These are phyloP conservation scores for Myriosclerotinia scirpicola DNA, from an alignment of 2,329 filamentous ascomycete species.

Conservation along the genomic window DNA sequence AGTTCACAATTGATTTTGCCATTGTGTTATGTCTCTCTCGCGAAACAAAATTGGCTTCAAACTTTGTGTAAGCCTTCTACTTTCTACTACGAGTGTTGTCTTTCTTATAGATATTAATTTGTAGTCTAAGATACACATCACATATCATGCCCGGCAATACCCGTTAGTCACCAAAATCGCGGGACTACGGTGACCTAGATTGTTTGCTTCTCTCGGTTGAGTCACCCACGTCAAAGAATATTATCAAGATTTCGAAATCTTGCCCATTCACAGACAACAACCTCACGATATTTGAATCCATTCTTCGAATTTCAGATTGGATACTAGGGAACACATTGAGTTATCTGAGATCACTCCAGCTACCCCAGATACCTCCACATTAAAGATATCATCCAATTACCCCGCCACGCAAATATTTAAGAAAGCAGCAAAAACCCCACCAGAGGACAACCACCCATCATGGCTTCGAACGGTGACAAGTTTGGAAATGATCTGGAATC, in stretches of 20 bases:
- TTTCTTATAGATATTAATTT: not conserved
- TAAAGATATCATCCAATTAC: constrained; percentile 16
- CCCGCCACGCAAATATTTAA: constrained; percentile 26
- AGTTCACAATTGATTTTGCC: constrained; percentile 33
- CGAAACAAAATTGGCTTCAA: not conserved
- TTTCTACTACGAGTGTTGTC: not conserved
- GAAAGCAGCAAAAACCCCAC: constrained; percentile 23
- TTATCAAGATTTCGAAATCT: constrained; percentile 20
- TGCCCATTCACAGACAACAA: constrained; percentile 1
- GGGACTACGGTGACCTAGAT: constrained; percentile 20
- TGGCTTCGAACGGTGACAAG: constrained; percentile 55
- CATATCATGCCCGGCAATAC: not conserved
- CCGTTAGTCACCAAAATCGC: constrained; percentile 5
- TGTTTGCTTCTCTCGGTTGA: constrained; percentile 23
- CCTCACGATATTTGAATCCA: constrained; percentile 9
- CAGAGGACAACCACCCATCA: constrained; percentile 33
- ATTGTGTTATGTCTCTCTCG: constrained; percentile 28
- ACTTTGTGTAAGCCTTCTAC: not conserved
- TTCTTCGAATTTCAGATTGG: constrained; percentile 5
- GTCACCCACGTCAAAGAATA: constrained; percentile 26
- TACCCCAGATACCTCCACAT: constrained; percentile 10
- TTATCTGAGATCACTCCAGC: not conserved
- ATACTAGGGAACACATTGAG: constrained; percentile 4
- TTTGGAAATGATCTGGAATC: constrained; percentile 72
- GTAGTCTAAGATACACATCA: not conserved